A percentile compares a stretch with the other conserved stretches of the same genome.
Conservation (phyloP, 306 rosid species). For the Cucurbita ficifolia region DNA sequence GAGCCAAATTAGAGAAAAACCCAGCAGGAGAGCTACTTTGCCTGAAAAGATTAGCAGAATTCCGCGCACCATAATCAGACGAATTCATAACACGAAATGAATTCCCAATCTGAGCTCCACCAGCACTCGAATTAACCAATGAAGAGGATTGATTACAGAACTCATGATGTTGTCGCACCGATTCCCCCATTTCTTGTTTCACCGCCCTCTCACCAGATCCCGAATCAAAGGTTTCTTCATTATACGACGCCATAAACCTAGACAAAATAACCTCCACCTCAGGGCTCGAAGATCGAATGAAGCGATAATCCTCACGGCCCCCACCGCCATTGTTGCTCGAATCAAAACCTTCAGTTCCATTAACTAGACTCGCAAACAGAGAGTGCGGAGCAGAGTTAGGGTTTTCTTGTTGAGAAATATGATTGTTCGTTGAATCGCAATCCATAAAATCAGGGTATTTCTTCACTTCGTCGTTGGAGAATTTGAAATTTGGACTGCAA, state of each 20-base stretch:
- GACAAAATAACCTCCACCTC: constrained; percentile 39
- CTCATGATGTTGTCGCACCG: constrained; percentile 20
- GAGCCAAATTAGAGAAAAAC: constrained; percentile 26
- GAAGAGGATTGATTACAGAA: constrained; percentile 19
- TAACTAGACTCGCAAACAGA: constrained; percentile 19
- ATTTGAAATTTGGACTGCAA: constrained; percentile 24
- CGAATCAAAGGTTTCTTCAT: constrained; percentile 21
- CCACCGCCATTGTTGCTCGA: constrained; percentile 24
- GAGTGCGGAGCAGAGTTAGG: constrained; percentile 50
- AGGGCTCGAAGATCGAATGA: constrained; percentile 36
- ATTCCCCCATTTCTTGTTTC: constrained; percentile 39
- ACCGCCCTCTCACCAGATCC: constrained; percentile 21
- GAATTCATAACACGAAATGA: constrained; percentile 26
- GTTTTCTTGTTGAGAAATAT: constrained; percentile 22
- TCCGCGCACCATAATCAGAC: constrained; percentile 16
- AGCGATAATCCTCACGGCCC: constrained; percentile 8
- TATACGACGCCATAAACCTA: constrained; percentile 34
- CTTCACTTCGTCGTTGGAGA: constrained; percentile 29
- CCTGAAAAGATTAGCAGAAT: constrained; percentile 35
- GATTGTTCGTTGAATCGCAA: constrained; percentile 15
- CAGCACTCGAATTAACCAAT: not conserved
- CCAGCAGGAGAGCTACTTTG: constrained; percentile 64
- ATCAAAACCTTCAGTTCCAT: constrained; percentile 10
- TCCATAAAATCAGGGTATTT: constrained; percentile 41
- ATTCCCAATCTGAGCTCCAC: constrained; percentile 21